Evolutionary conservation across 495 filamentous ascomycete genomes (phyloP), one percentile per base, ranked within the genome.

Genomic region (Lentithecium fluviatile): DNA sequence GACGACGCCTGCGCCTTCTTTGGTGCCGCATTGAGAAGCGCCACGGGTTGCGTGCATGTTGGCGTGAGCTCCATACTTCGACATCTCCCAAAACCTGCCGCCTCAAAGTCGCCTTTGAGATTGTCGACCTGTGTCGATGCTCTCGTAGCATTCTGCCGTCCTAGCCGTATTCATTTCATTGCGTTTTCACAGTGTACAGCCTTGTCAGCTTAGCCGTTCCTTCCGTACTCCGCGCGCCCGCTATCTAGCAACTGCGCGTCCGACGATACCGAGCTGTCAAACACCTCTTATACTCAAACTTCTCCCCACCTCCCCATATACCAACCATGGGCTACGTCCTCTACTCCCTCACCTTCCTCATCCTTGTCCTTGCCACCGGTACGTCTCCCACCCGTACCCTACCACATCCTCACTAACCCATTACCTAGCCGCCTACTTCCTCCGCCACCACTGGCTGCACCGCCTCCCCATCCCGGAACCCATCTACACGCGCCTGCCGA

Each of bases 391-490:
- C 45, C 46, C 20, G 34, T 64, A 29, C 34, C 40, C 13, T 15
- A 37, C 38, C 42, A 21, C 47, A 7, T 26, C 25, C 43, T 42
- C 24, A 24, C 25, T 24, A n/a, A 47, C 65, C 58, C 60, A 7
- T 46, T 23, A n/a, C 68, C 23, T 75, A 85, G 83, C 74, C 46
- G 84, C 93, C 56, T 96, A 89, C 78, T 73, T 95, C 54, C 92
- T 87, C 45, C 90, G 94, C 52, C 73, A 79, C 52, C 77, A 76
- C 75, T 98, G 94, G 94, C 66, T 87, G 21, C 84, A 79, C 40
- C 65, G n/a, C 40, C 58, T 72, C 43, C 70, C 74, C 21, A 62
- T 64, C 37, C 56, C 50, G 17, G 36, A 63, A 49, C 69, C 70
- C 75, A 69, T 80, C 58, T 97, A 97, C 76, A 72, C 85, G 54